A percentile compares a stretch with the other conserved stretches of the same genome.
These are phyloP conservation scores for Carex parvula DNA, from an alignment of 176 grass and related monocot genomes.

Conservation along the genomic window DNA sequence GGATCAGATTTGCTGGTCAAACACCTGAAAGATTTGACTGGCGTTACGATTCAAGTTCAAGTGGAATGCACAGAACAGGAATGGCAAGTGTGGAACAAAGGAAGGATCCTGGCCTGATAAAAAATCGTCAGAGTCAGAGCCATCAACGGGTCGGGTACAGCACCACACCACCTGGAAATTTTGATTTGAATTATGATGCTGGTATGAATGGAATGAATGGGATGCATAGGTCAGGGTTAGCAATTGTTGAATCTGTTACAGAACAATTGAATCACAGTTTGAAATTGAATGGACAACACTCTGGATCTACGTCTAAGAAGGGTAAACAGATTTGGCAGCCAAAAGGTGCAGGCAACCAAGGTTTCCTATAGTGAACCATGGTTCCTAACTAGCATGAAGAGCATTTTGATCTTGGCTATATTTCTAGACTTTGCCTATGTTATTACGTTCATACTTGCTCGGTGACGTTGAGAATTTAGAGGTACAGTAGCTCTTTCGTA, in stretches of 20 bases:
- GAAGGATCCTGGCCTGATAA: neutral
- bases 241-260: constrained; percentile 15
- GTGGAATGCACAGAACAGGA: neutral
- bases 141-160: neutral
- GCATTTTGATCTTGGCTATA: neutral
- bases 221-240: constrained; percentile 5
- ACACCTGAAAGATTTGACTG: neutral
- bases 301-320: constrained; percentile 1
- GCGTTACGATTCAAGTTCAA: neutral
- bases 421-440: neutral
- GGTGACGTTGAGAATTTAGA: neutral
- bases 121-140: constrained; percentile 2
- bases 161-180: neutral
- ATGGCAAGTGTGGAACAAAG: neutral
- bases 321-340: constrained; percentile 14
- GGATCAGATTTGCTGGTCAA: neutral
- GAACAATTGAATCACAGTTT: neutral
- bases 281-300: neutral
- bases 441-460: neutral
- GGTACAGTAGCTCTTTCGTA: neutral
- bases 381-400: neutral
- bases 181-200: constrained; percentile 1
- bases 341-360: neutral
- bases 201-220: neutral
- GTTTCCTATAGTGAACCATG: neutral